These are phyloP conservation scores for Perilla frutescens DNA, from an alignment of 257 asterid species.

Conservation along the genomic window DNA sequence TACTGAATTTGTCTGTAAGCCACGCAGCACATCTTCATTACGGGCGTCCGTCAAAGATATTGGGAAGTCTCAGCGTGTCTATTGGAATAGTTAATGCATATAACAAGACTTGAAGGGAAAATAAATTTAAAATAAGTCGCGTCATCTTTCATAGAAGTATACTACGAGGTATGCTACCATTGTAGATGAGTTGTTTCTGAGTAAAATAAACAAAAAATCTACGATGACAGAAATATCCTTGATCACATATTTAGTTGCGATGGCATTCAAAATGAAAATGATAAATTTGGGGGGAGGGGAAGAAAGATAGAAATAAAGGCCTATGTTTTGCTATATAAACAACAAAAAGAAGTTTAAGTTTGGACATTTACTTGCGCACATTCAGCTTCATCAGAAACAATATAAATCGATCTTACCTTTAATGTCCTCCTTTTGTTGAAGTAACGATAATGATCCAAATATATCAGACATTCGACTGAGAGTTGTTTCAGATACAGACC, in stretches of 20 bases:
- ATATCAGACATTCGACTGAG: constrained; percentile 67
- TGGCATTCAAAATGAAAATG: constrained; percentile 4
- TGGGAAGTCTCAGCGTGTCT: neutral
- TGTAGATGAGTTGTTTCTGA: neutral
- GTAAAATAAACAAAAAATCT: constrained; percentile 1
- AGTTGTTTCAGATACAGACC: constrained; percentile 83
- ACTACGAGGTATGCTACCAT: neutral
- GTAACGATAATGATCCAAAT: constrained; percentile 67
- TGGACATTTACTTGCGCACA: neutral
- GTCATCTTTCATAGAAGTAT: neutral
- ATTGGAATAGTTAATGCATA: neutral
- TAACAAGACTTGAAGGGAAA: neutral
- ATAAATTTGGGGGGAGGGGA: neutral
- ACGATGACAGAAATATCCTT: neutral
- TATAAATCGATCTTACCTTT: constrained; percentile 51
- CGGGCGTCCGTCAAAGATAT: neutral
- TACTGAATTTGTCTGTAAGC: neutral
- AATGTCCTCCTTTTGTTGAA: constrained; percentile 60
- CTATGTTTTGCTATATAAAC: constrained; percentile 9
- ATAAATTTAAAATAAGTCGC: neutral
- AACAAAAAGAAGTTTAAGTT: neutral
- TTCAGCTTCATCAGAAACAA: constrained; percentile 29
- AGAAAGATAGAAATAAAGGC: neutral
- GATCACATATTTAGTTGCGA: constrained; percentile 1
- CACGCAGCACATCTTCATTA: neutral